Evolutionary conservation across 2,329 filamentous ascomycete species (phyloP).

Genomic region (Gaeumannomyces tritici): DNA sequence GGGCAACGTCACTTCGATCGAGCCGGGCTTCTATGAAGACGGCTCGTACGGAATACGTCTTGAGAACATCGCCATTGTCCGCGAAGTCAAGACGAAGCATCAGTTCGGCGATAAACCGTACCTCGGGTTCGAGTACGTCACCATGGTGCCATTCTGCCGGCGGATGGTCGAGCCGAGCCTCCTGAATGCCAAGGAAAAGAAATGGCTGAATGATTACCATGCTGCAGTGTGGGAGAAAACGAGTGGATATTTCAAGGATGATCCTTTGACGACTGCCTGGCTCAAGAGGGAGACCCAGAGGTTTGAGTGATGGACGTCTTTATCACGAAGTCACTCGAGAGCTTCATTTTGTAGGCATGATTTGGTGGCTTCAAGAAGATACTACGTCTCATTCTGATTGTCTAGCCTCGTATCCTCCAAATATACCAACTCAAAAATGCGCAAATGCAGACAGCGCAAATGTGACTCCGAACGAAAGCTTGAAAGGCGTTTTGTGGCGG

Average conservation of each 20-base stretch:
- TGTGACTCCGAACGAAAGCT: constrained; percentile 60
- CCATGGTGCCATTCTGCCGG: constrained; percentile 89
- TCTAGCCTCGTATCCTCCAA: background rate
- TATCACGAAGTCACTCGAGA: background rate
- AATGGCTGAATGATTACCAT: constrained; percentile 85
- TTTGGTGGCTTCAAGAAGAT: background rate
- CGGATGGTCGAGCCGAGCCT: constrained; percentile 72
- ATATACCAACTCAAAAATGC: constrained; percentile 25
- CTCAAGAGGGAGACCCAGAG: constrained; percentile 76
- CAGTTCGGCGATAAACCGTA: constrained; percentile 91
- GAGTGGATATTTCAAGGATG: constrained; percentile 62
- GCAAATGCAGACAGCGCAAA: constrained; percentile 62
- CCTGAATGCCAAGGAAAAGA: constrained; percentile 64
- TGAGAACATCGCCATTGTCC: constrained; percentile 90
- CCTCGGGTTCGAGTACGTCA: constrained; percentile 92
- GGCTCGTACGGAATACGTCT: constrained; percentile 91
- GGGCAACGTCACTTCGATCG: constrained; percentile 94
- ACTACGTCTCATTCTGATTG: background rate
- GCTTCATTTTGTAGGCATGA: background rate
- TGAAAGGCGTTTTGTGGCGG: constrained; percentile 52
- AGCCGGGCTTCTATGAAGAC: constrained; percentile 96
- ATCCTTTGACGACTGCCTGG: constrained; percentile 67
- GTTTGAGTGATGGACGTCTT: constrained; percentile 18
- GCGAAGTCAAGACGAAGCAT: constrained; percentile 76
- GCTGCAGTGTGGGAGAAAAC: constrained; percentile 75